A percentile compares a stretch with the other conserved stretches of the same genome.
Conservation (phyloP, 495 filamentous ascomycete species). For the Tuber indicum region DNA sequence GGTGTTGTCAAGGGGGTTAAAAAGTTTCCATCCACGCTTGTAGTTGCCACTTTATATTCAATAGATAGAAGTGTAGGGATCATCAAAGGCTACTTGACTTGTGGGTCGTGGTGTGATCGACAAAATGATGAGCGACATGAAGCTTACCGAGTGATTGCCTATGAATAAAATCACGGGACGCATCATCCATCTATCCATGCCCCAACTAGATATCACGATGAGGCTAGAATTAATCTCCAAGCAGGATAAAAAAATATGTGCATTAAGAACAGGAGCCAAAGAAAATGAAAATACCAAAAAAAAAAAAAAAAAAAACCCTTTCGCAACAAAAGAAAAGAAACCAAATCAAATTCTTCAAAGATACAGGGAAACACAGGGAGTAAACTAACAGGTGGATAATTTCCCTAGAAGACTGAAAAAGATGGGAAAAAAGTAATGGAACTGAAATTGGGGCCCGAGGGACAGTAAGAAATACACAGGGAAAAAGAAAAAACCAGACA, state of each 20-base stretch:
- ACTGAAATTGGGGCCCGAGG: conserved; percentile 12
- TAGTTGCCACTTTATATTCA: background rate
- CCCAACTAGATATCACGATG: background rate
- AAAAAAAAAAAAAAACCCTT: background rate
- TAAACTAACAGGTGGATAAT: background rate
- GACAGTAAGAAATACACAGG: conserved; percentile 13
- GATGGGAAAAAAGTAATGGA: background rate
- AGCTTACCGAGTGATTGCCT: background rate
- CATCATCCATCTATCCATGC: background rate
- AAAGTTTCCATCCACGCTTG: conserved; percentile 3
- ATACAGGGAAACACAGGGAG: background rate
- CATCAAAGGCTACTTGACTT: background rate
- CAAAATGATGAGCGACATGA: background rate
- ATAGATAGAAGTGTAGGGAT: background rate
- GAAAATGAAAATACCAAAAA: background rate
- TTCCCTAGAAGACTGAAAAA: background rate
- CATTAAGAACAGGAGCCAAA: background rate
- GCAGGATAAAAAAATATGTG: background rate
- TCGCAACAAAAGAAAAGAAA: background rate
- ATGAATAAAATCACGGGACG: background rate
- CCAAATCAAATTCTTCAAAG: background rate
- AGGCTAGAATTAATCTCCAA: background rate
- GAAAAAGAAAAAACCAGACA: background rate
- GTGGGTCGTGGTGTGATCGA: background rate
- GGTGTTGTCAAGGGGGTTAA: background rate